Evolutionary conservation across 2,329 filamentous ascomycete species (phyloP).

Genomic region (Blastomyces silverae): DNA sequence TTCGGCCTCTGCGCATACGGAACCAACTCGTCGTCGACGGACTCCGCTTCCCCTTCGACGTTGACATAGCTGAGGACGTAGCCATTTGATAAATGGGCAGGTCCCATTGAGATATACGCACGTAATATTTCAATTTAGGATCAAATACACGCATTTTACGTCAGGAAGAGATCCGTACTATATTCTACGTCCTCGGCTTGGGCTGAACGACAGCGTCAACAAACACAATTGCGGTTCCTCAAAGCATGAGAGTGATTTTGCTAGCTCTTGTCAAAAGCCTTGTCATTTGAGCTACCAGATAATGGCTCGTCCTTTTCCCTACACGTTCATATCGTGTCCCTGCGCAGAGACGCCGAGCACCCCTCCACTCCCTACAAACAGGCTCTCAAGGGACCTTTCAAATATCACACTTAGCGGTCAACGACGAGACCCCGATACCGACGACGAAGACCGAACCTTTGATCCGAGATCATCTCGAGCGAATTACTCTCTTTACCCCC

Average conservation of each 20-base stretch:
- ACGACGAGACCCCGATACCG: constrained; percentile 39
- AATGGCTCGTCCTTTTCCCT: constrained; percentile 26
- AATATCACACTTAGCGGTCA: constrained; percentile 21
- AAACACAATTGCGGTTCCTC: neutral
- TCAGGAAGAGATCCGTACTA: neutral
- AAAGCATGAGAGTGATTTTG: constrained; percentile 10
- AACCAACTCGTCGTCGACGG: neutral
- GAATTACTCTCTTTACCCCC: constrained; percentile 85
- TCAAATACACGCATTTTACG: too few relatives aligned
- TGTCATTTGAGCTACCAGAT: neutral
- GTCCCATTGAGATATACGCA: neutral
- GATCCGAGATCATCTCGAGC: constrained; percentile 77
- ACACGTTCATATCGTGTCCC: constrained; percentile 24
- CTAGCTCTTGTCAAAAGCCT: neutral
- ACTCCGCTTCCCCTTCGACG: neutral
- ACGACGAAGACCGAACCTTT: constrained; percentile 72
- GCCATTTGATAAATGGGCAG: neutral
- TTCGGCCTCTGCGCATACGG: neutral
- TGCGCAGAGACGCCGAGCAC: constrained; percentile 20
- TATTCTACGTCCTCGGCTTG: neutral
- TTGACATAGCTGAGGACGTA: neutral
- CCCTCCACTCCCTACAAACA: constrained; percentile 16
- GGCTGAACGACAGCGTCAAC: neutral
- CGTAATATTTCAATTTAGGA: neutral
- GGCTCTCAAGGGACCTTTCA: constrained; percentile 22